Evolutionary conservation across 2,329 filamentous ascomycete species (phyloP).

Genomic region (Talaromyces sp.): DNA sequence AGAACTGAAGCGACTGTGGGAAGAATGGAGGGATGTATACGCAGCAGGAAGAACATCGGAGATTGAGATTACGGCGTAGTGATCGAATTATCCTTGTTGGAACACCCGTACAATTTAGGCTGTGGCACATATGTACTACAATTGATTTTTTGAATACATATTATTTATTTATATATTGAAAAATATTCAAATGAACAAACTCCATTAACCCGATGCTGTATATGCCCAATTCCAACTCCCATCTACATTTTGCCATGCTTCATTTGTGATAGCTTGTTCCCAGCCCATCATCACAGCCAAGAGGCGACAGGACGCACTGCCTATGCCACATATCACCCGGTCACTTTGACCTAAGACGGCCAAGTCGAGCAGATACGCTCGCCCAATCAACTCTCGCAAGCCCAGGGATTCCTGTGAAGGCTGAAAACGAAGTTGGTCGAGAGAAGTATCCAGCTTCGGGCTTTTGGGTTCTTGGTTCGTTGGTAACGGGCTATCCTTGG

Average conservation of each 20-base stretch:
- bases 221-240: constrained; percentile 60
- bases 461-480: constrained; percentile 15
- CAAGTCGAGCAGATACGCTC: constrained; percentile 79
- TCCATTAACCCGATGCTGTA: background rate
- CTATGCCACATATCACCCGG: constrained; percentile 70
- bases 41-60: constrained; percentile 40
- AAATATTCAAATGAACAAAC: background rate
- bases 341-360: constrained; percentile 68
- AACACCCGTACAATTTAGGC: background rate
- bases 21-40: constrained; percentile 44
- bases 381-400: constrained; percentile 68
- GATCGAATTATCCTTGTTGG: constrained; percentile 4
- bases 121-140: background rate
- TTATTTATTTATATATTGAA: background rate
- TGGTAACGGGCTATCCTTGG: constrained; percentile 25
- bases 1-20: constrained; percentile 48
- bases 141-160: background rate
- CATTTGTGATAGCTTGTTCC: constrained; percentile 58
- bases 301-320: constrained; percentile 59
- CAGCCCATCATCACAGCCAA: constrained; percentile 84
- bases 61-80: constrained; percentile 39
- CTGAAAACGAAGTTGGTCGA: constrained; percentile 16
- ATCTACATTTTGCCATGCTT: constrained; percentile 75
- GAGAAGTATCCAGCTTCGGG: background rate
- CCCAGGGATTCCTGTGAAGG: constrained; percentile 49